Conservation (phyloP, 768 basidiomycete genomes). For the Tulasnella sp. region DNA sequence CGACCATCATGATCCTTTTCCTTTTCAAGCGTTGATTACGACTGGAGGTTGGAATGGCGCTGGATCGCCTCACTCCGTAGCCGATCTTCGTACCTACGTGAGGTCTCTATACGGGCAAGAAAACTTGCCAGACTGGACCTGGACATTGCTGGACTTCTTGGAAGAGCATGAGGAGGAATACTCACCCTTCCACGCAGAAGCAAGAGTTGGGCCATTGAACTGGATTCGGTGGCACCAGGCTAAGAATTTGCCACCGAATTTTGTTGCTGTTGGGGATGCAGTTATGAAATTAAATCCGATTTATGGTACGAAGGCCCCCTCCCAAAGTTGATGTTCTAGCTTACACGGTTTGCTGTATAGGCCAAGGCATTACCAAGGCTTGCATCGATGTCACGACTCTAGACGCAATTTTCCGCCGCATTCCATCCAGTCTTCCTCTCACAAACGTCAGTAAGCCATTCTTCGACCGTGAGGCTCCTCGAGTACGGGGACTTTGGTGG, state of each 20-base stretch:
- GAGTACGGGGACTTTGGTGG: not conserved
- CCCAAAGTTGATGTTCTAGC: too few species aligned
- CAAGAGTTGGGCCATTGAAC: constrained; percentile 23
- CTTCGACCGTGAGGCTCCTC: not conserved
- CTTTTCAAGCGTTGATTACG: not conserved
- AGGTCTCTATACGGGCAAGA: not conserved
- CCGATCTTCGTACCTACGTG: constrained; percentile 17
- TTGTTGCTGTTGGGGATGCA: constrained; percentile 26
- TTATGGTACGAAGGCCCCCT: constrained; percentile 4
- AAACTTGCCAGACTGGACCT: not conserved
- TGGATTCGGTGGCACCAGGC: constrained; percentile 23
- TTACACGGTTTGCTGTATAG: not conserved
- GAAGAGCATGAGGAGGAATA: constrained; percentile 30
- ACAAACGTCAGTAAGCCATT: constrained; percentile 9
- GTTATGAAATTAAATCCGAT: constrained; percentile 29
- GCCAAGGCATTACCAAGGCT: constrained; percentile 19
- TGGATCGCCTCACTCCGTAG: not conserved
- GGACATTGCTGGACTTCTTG: constrained; percentile 19
- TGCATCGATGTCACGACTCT: constrained; percentile 16
- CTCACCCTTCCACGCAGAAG: constrained; percentile 12
- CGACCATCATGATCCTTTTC: not conserved
- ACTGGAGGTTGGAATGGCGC: constrained; percentile 3
- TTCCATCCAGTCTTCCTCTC: not conserved
- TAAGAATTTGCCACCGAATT: constrained; percentile 21
- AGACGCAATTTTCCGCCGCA: constrained; percentile 3